These are phyloP conservation scores for Diplodia corticola DNA, from an alignment of 2,329 filamentous ascomycete species.

Conservation along the genomic window DNA sequence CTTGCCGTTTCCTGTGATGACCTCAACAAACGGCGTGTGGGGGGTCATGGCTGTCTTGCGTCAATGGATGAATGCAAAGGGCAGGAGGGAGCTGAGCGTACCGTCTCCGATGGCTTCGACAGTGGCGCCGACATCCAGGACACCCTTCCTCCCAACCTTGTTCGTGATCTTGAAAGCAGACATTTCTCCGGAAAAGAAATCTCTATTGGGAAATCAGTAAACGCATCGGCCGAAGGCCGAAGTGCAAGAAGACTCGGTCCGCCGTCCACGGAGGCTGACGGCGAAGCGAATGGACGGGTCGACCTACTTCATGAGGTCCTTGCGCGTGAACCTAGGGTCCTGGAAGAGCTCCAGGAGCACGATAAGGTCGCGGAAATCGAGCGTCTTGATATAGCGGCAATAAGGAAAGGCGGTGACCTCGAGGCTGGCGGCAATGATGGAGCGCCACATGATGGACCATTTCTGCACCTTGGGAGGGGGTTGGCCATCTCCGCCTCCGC, in stretches of 20 bases:
- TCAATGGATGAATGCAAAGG: slow-evolving; percentile 23
- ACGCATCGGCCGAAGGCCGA: no score
- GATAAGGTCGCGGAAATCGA: slow-evolving; percentile 64
- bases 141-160: slow-evolving; percentile 33
- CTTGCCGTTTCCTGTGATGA: slow-evolving; percentile 56
- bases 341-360: slow-evolving; percentile 62
- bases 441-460: slow-evolving; percentile 67
- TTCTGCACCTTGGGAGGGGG: slow-evolving; percentile 50
- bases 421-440: slow-evolving; percentile 66
- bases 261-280: neutral
- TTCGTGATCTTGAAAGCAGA: slow-evolving; percentile 43
- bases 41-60: slow-evolving; percentile 44
- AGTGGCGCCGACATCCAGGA: slow-evolving; percentile 46
- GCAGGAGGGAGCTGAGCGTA: neutral
- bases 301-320: slow-evolving; percentile 54
- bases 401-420: slow-evolving; percentile 67
- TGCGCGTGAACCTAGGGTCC: slow-evolving; percentile 59
- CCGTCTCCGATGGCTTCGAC: slow-evolving; percentile 41
- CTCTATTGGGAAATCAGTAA: slow-evolving; percentile 31
- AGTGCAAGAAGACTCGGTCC: neutral
- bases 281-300: neutral
- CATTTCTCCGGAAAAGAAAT: slow-evolving; percentile 55
- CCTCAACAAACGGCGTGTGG: slow-evolving; percentile 57
- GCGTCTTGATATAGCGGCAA: slow-evolving; percentile 63
- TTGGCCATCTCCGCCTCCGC: slow-evolving; percentile 43